Percentiles rank a stretch among this genome's conserved stretches.
These are phyloP conservation scores for Talaromyces sp. DNA, from an alignment of 2,329 filamentous ascomycete genomes.

Conservation along the genomic window DNA sequence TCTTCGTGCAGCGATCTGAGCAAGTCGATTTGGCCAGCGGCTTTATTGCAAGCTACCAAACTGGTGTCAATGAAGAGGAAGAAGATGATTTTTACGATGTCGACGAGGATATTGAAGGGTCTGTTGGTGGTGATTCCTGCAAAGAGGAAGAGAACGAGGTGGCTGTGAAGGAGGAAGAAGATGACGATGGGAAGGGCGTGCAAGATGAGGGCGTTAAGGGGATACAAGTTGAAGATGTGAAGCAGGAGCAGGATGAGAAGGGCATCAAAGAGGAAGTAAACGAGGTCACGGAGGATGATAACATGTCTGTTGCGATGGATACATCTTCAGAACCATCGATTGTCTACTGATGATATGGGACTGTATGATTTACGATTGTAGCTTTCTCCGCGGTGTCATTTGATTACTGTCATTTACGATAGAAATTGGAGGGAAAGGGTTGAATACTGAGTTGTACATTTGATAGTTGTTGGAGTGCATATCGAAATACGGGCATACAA, in stretches of 20 bases:
- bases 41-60: not conserved
- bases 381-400: not conserved
- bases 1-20: slow-evolving; percentile 22
- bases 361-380: not conserved
- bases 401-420: not conserved
- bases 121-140: not conserved
- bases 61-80: not conserved
- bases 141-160: slow-evolving; percentile 2
- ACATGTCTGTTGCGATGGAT: not conserved
- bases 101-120: not conserved
- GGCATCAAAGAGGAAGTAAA: too few species aligned
- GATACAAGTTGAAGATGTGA: too few species aligned
- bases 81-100: not conserved
- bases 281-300: not conserved
- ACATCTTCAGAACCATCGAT: not conserved
- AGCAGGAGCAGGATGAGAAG: too few species aligned
- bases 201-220: too few species aligned
- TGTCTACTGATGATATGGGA: not conserved
- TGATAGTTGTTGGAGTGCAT: too few species aligned
- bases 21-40: not conserved
- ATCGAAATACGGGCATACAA: too few species aligned
- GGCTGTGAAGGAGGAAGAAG: not conserved
- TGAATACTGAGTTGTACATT: not conserved
- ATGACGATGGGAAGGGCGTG: not conserved
- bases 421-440: not conserved